Base-by-base conservation (phyloP, 169 alveolate species). In the Eimeria nieschulzi region DNA sequence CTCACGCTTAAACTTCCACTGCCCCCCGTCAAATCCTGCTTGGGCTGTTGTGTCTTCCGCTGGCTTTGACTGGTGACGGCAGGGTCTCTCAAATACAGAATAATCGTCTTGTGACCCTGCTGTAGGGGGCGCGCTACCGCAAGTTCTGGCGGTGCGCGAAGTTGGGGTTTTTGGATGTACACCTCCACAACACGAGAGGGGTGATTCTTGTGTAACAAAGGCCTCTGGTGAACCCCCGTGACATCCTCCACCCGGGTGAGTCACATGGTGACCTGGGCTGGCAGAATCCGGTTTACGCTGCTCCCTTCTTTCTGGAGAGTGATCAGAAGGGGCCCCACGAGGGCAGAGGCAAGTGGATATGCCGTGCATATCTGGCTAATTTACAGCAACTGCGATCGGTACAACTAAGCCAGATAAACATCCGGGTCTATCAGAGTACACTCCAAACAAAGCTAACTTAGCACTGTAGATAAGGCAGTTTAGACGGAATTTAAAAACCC, bases 1-100 rank as follows among this genome's bases (percentile, higher is more conserved):
- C 56, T 83, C 92, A 13, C 95, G 72, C 26, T 83, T 83, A 33
- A 91, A 91, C 61, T 90, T 90, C 80, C 91, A 63, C 23, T 70
- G 76, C 25, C 73, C 25, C 7, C 76, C 63, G 7, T 80, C 76
- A 21, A 21, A 66, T n/a, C 70, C 86, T 5, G 59, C 53, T 15
- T 80, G 76, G n/a, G 59, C 25, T 25, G 46, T 21, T 21, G 76
- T 46, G 88, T 33, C 51, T n/a, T 61, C 75, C 19, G 76, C 75
- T 17, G 63, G 75, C 66, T 61, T 66, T 53, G 17, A 72, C 53
- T 9, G 39, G 56, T 80, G 26, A 6, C 56, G 76, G 0, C 56
- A 26, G 33, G 76, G 21, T 7, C 88, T 72, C 23, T 61, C 75
- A 21, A 59, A 59, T 23, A 75, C 75, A 25, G 53, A 13, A 33